Base-by-base conservation (phyloP, 1,284 basidiomycete genomes). In the Pascua sp. region DNA sequence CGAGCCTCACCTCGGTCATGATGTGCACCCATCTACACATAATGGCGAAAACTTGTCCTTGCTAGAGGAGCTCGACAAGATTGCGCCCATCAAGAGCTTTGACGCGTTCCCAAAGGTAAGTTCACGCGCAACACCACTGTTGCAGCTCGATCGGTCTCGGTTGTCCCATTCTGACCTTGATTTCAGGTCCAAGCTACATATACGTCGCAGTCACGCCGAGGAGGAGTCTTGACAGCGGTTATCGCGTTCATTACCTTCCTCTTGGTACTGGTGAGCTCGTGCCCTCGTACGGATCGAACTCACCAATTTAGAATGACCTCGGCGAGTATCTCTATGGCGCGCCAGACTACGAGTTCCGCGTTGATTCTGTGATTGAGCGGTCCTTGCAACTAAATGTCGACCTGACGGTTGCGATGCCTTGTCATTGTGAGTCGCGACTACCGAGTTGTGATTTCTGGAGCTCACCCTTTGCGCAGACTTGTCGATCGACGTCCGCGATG, bases 311-410 rank as follows among this genome's bases (percentile, higher is more conserved):
- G 69, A 91, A 93, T 68, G 94, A 98, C 68, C 78, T 95, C 46
- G 86, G 86, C 48, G 90, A 95, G 69, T 98, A 86, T 70, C 79
- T 98, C 39, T 97, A 89, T 83, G 93, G 93, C 49, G 92, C 91
- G 82, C 88, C 90, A 11, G 86, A 88, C 66, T 87, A 88, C 68
- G 85, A 87, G 66, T 97, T 95, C 75, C 85, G 83, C 59, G 86
- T 97, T 51, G 92, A 95, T 70, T 77, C 78, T 17, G 82, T 83
- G 47, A 75, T 81, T 32, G 77, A 78, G 17, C 85, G 83, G 62
- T 85, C 81, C 56, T 80, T 97, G 79, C 84, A 86, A 63, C 80
- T 97, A 61, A 96, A 97, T 73, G 82, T 96, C 53, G 93, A 97
- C 77, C 75, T 95, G 76, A 85, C 90, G 12, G 88, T 97, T 24